phyloP scores from a whole-genome alignment of 2,329 filamentous ascomycete genomes.

The Amylocarpus encephaloides region DNA sequence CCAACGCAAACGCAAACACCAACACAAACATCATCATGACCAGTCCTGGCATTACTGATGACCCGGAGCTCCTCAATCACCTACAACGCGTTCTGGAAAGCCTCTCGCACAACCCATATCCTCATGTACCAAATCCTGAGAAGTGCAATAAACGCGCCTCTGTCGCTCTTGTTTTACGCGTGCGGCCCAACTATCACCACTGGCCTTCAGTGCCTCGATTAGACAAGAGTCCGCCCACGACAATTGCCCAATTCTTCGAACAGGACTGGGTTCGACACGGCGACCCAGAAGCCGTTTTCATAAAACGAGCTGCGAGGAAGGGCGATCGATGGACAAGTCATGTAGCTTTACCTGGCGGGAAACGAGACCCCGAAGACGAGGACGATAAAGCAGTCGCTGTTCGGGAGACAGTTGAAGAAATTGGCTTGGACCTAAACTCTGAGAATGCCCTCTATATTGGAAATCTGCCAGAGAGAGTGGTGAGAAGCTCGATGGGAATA shows the following conservation, averaged over 20 bases:
- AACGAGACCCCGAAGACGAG: constrained; percentile 57
- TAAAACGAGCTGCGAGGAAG: constrained; percentile 58
- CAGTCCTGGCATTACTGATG: no score
- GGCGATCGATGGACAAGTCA: constrained; percentile 66
- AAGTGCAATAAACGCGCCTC: constrained; percentile 45
- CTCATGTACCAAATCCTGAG: constrained; percentile 40
- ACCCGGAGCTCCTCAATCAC: constrained; percentile 24
- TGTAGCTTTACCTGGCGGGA: constrained; percentile 62
- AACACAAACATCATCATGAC: no score
- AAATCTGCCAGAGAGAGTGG: constrained; percentile 59
- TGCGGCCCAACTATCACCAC: constrained; percentile 51
- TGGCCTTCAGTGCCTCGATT: no score
- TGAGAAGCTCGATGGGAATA: constrained; percentile 61
- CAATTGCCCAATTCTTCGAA: constrained; percentile 51
- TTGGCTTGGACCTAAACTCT: constrained; percentile 52
- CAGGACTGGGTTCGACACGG: constrained; percentile 60
- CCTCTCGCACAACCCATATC: constrained; percentile 41
- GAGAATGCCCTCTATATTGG: constrained; percentile 44
- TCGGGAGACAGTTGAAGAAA: constrained; percentile 60
- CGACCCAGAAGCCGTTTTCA: constrained; percentile 63
- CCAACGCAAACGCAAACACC: no score
- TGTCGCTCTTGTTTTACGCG: constrained; percentile 57
- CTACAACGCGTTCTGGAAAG: constrained; percentile 24
- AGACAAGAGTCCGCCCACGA: not conserved
- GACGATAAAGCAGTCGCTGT: constrained; percentile 57